phyloP scores from a whole-genome alignment of 352 stramenopile genomes.

The Lagenidium sp. region DNA sequence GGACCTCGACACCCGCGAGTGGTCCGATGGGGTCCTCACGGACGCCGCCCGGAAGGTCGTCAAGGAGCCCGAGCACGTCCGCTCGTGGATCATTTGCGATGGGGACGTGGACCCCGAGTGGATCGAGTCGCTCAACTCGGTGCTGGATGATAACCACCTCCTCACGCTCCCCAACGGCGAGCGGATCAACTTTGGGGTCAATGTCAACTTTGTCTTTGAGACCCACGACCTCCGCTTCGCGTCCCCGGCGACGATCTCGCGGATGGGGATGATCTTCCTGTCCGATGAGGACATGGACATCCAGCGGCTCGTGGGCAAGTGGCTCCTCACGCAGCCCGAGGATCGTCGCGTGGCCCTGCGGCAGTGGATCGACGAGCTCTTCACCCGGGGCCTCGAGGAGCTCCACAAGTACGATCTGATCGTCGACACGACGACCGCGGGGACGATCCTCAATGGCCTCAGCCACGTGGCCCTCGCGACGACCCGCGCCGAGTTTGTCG shows the following conservation, averaged over 20 bases:
- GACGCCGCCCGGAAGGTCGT: constrained; percentile 87
- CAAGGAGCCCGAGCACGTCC: constrained; percentile 82
- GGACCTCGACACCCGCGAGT: constrained; percentile 94
- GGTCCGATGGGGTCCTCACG: constrained; percentile 93
- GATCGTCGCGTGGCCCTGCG: constrained; percentile 41
- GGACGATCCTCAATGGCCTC: constrained; percentile 90
- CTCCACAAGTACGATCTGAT: constrained; percentile 77
- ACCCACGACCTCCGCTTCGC: constrained; percentile 93
- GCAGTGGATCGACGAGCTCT: constrained; percentile 91
- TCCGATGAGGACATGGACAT: constrained; percentile 87
- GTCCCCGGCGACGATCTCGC: constrained; percentile 93
- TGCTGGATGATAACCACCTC: constrained; percentile 95
- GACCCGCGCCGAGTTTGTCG: constrained; percentile 85
- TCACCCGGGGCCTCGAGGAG: constrained; percentile 83
- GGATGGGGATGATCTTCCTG: constrained; percentile 97
- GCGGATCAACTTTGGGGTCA: constrained; percentile 91
- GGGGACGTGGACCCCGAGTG: constrained; percentile 95
- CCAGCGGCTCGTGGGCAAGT: constrained; percentile 71
- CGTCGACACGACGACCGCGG: constrained; percentile 92
- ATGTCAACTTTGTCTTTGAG: constrained; percentile 97
- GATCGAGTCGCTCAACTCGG: constrained; percentile 95
- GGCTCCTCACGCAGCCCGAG: constrained; percentile 52
- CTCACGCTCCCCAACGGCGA: constrained; percentile 95
- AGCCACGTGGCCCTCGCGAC: constrained; percentile 73
- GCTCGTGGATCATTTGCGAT: constrained; percentile 94